Base-by-base conservation (phyloP, 257 asterid genomes). In the Solanum acaule region DNA sequence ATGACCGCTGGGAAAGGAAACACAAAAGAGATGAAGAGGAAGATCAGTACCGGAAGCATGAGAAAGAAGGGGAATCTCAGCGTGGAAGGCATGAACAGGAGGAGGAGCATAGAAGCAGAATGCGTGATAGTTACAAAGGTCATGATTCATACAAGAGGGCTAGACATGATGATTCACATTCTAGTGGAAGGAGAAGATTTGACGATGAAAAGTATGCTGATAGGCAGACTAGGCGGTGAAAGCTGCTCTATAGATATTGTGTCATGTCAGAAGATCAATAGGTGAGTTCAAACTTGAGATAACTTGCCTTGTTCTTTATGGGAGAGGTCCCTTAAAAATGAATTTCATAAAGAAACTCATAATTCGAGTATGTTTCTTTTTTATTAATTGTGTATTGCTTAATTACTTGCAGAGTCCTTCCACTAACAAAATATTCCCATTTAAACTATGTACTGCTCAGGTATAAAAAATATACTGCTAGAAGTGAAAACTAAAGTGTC, bases 141-240 rank as follows among this genome's bases (percentile, higher is more conserved):
- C 56, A 13, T 16, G 91, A 87, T 46, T 46, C 92, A 87, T 91
- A 92, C 44, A 95, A 94, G 95, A 95, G 94, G 89, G 87, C 87
- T 71, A 92, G 93, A 81, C 87, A 92, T 86, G 97, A 94, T 52
- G 98, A 94, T 85, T 92, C 56, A 10, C 93, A 87, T 25, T 92
- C 94, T 83, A 88, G 92, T 87, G 93, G 93, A 40, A 90, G 93
- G 86, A 93, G 92, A 88, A 86, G 89, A 76, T 87, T 87, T 37
- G 92, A 91, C 77, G 94, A 91, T 88, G 98, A 91, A 72, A 91
- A 92, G 89, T 84, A 90, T 79, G 96, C 92, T n/a, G 96, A 93
- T 42, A 90, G 93, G 90, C 90, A 90, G 63, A 86, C 95, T 18
- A 88, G 94, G 84, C 93, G 85, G 61, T 90, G 92, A 87, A 85